Conservation (phyloP, 768 basidiomycete species). For the Termitomyces sp. region DNA sequence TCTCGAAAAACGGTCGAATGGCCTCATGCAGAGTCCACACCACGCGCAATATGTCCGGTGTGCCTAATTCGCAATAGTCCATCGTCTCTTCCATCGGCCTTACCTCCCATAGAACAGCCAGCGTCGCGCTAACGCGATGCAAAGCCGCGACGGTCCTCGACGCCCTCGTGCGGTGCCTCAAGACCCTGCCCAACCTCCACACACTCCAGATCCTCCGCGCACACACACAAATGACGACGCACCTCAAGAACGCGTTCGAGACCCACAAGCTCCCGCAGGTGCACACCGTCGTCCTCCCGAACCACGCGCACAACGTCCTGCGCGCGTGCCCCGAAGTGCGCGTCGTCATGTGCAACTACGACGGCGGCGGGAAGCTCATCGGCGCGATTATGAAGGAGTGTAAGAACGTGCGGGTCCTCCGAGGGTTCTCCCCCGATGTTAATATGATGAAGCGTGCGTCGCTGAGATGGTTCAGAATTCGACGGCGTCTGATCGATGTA, state of each 20-base stretch:
- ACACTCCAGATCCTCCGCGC: constrained; percentile 25
- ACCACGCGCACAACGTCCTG: constrained; percentile 23
- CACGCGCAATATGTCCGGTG: constrained; percentile 19
- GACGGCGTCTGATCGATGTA: neutral
- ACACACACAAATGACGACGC: constrained; percentile 24
- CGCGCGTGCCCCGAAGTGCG: constrained; percentile 12
- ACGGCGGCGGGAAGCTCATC: no score
- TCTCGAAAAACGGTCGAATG: constrained; percentile 19
- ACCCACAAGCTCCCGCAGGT: constrained; percentile 18
- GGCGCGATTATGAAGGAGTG: constrained; percentile 21
- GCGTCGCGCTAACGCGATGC: constrained; percentile 23
- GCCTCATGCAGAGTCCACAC: constrained; percentile 16
- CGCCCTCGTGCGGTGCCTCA: constrained; percentile 20
- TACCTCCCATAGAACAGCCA: constrained; percentile 14
- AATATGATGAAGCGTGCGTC: constrained; percentile 22
- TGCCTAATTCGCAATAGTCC: no score
- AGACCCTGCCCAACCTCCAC: constrained; percentile 23
- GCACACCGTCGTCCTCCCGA: constrained; percentile 18
- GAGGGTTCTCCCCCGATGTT: constrained; percentile 15
- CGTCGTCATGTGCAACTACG: no score
- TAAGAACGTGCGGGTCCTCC: constrained; percentile 21
- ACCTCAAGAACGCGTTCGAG: constrained; percentile 21
- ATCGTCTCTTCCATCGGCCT: no score
- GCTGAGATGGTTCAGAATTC: neutral
- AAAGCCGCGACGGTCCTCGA: constrained; percentile 16